A percentile compares a stretch with the other conserved stretches of the same genome.
These are phyloP conservation scores for Peronosclerospora sorghi DNA, from an alignment of 352 stramenopile genomes.

Conservation along the genomic window DNA sequence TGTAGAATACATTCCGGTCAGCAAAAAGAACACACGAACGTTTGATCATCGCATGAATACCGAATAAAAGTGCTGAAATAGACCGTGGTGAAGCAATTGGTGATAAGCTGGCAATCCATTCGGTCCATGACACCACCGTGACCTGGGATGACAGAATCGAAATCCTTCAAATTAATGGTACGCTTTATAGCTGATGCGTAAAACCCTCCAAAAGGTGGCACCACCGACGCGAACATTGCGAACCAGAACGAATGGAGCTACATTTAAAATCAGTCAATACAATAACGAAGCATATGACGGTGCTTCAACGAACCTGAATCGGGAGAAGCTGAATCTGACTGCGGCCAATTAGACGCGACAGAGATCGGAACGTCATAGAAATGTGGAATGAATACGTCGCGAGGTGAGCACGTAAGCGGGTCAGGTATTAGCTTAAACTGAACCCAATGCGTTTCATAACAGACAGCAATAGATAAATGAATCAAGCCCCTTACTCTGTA, in stretches of 20 bases:
- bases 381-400: slow-evolving; percentile 47
- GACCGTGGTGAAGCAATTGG: slow-evolving; percentile 90
- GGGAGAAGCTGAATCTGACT: slow-evolving; percentile 79
- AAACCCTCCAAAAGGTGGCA: slow-evolving; percentile 99
- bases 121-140: slow-evolving; percentile 96
- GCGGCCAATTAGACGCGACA: slow-evolving; percentile 65
- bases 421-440: slow-evolving; percentile 56
- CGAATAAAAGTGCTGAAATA: slow-evolving; percentile 97
- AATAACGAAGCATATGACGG: not conserved
- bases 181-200: slow-evolving; percentile 98
- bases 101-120: slow-evolving; percentile 97
- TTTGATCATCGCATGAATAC: slow-evolving; percentile 17
- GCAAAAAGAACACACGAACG: not conserved
- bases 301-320: slow-evolving; percentile 44
- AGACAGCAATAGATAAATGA: slow-evolving; percentile 4
- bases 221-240: slow-evolving; percentile 92
- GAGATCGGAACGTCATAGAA: slow-evolving; percentile 56
- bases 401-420: slow-evolving; percentile 49
- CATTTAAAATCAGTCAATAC: slow-evolving; percentile 1
- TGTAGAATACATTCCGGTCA: slow-evolving; percentile 5
- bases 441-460: not conserved
- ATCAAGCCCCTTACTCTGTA: not conserved
- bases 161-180: slow-evolving; percentile 99
- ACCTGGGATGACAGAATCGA: slow-evolving; percentile 96
- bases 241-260: slow-evolving; percentile 95